Conservation (phyloP, 768 basidiomycete species). For the Porpolomopsis calyptriformis region DNA sequence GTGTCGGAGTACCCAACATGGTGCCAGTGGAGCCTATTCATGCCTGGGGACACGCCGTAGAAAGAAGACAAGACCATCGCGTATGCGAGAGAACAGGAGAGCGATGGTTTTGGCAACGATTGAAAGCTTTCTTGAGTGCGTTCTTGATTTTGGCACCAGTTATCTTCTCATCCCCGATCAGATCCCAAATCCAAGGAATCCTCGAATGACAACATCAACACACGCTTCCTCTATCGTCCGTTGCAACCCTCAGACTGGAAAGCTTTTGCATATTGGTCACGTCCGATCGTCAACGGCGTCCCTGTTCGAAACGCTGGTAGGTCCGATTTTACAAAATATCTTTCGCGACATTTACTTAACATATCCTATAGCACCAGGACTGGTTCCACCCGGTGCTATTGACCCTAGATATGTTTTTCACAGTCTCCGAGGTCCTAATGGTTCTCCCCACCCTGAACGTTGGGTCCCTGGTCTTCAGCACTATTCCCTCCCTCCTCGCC, state of each 20-base stretch:
- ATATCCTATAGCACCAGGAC: slow-evolving; percentile 14
- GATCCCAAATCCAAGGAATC: background rate
- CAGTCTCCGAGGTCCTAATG: slow-evolving; percentile 22
- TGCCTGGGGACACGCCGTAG: background rate
- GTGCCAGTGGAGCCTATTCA: background rate
- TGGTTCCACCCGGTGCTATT: slow-evolving; percentile 13
- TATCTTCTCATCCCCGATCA: background rate
- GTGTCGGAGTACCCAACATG: background rate
- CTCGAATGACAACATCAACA: background rate
- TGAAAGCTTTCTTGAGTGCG: slow-evolving; percentile 5
- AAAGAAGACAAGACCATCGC: background rate
- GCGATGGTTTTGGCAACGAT: slow-evolving; percentile 9
- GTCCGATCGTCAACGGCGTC: slow-evolving; percentile 31
- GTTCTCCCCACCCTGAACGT: slow-evolving; percentile 29
- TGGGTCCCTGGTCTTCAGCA: slow-evolving; percentile 42
- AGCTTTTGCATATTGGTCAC: slow-evolving; percentile 44
- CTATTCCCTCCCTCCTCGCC: slow-evolving; percentile 39
- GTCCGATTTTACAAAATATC: slow-evolving; percentile 15
- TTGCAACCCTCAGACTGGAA: slow-evolving; percentile 36
- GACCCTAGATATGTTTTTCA: slow-evolving; percentile 25
- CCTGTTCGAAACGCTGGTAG: slow-evolving; percentile 33
- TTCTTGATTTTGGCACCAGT: background rate
- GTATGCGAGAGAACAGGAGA: background rate
- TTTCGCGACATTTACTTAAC: background rate
- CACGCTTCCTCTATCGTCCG: background rate